phyloP scores from a whole-genome alignment of 148 eudicot genomes.

The Rheum nobile region DNA sequence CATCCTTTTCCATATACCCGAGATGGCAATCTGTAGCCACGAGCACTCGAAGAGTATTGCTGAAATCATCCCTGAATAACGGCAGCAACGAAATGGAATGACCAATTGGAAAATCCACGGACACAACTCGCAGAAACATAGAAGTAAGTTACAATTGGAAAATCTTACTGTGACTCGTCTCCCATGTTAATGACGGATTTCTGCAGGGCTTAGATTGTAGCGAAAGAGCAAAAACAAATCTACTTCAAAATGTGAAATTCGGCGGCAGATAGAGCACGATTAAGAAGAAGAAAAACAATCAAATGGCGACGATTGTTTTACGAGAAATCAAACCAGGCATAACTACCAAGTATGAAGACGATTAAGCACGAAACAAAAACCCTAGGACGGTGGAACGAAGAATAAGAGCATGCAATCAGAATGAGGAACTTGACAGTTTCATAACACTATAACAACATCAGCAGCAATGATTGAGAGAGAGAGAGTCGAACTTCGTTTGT shows the following conservation, averaged over 20 bases:
- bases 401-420: background rate
- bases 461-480: background rate
- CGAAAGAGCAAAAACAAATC: background rate
- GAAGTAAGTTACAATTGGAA: background rate
- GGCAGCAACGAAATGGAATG: background rate
- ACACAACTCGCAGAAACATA: background rate
- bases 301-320: background rate
- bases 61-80: constrained; percentile 45
- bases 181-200: background rate
- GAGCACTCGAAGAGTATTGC: constrained; percentile 62
- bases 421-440: background rate
- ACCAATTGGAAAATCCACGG: background rate
- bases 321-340: background rate
- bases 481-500: background rate
- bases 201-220: background rate
- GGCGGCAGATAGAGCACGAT: background rate
- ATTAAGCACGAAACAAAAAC: background rate
- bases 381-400: background rate
- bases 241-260: background rate
- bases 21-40: constrained; percentile 96
- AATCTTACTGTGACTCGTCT: constrained; percentile 2
- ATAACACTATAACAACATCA: background rate
- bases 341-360: background rate
- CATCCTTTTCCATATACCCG: constrained; percentile 97
- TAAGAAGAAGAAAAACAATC: background rate